These are phyloP conservation scores for Rhododendron kiyosumense DNA, from an alignment of 148 eudicot species.

Conservation along the genomic window DNA sequence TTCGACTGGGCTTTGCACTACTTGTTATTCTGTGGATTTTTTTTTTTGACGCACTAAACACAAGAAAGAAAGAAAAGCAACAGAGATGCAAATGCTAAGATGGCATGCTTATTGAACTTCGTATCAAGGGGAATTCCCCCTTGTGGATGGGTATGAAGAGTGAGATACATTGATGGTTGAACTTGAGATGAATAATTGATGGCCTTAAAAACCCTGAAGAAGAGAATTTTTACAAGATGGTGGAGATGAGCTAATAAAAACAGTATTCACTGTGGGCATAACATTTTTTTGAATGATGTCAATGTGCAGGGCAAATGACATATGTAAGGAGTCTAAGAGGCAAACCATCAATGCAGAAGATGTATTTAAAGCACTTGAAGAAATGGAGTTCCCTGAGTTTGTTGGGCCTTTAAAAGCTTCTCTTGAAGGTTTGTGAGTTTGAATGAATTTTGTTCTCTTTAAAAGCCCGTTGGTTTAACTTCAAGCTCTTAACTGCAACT, in stretches of 20 bases:
- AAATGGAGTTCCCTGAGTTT: conserved; percentile 80
- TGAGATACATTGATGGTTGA: not conserved
- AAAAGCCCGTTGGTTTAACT: not conserved
- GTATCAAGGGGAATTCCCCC: not conserved
- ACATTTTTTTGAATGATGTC: not conserved
- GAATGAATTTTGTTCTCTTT: not conserved
- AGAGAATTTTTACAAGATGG: not conserved
- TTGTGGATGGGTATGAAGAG: not conserved
- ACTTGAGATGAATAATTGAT: not conserved
- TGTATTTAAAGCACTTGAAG: conserved; percentile 82
- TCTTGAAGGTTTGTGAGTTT: conserved; percentile 54
- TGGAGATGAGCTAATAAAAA: not conserved
- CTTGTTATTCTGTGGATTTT: not conserved
- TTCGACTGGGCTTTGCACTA: not conserved
- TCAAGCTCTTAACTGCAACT: not conserved
- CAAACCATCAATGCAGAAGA: conserved; percentile 84
- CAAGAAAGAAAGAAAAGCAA: not conserved
- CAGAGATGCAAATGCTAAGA: not conserved
- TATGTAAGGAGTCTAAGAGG: conserved; percentile 79
- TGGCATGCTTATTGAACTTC: not conserved
- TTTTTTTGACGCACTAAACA: not conserved
- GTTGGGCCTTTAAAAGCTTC: conserved; percentile 59
- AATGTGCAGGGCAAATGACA: conserved; percentile 72
- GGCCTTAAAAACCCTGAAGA: not conserved
- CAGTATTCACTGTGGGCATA: no score